phyloP scores from a whole-genome alignment of 2,329 filamentous ascomycete species.

The Fusarium liriodendri region DNA sequence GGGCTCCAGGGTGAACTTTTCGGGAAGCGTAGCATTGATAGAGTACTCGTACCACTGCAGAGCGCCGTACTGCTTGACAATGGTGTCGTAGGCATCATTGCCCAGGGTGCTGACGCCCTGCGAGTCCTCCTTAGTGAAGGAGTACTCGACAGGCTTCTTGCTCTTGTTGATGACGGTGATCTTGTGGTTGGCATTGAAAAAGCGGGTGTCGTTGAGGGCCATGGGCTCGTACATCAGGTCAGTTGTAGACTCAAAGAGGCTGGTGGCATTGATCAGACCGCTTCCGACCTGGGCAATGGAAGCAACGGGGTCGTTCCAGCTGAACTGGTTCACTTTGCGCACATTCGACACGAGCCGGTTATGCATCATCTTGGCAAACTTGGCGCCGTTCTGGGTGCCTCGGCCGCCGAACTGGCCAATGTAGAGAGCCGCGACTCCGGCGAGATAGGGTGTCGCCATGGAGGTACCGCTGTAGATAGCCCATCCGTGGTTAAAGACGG shows the following conservation, averaged over 20 bases:
- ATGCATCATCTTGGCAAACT: neutral
- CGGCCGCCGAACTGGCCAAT: neutral
- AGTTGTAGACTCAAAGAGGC: conserved; percentile 53
- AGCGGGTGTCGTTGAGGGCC: conserved; percentile 56
- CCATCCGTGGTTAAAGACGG: neutral
- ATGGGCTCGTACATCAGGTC: conserved; percentile 53
- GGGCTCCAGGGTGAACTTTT: conserved; percentile 7
- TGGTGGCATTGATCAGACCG: conserved; percentile 36
- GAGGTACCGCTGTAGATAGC: neutral
- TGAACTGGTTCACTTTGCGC: neutral
- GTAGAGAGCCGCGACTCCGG: neutral
- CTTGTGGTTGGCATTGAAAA: conserved; percentile 44
- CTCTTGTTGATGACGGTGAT: conserved; percentile 16
- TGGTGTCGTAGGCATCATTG: neutral
- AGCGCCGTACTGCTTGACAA: neutral
- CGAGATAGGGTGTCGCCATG: neutral
- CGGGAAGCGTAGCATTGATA: conserved; percentile 12
- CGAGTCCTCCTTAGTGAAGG: conserved; percentile 8
- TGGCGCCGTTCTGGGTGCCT: neutral
- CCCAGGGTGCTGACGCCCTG: neutral
- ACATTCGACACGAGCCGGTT: neutral
- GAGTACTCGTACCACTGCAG: neutral
- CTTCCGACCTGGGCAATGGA: neutral
- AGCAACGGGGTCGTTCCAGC: neutral
- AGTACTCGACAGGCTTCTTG: conserved; percentile 6